Evolutionary conservation across 305 asterid genomes (phyloP), one percentile per base, ranked within the genome.

Genomic region (Petunia hybrid): DNA sequence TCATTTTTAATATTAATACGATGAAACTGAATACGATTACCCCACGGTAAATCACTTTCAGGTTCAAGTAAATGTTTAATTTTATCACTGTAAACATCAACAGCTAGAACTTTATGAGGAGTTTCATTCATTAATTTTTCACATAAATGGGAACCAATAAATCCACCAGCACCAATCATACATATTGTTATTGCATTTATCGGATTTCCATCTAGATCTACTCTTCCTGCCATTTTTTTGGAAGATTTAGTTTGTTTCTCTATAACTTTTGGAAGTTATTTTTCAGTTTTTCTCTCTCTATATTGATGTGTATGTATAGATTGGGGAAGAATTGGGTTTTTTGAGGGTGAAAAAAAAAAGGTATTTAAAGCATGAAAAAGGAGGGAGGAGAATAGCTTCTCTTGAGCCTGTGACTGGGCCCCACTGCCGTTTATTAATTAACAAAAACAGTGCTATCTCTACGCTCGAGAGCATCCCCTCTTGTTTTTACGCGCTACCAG

Each of bases 111-210:
- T 84, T 86, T 92, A 87, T 95, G 99, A 73, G 89, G 89, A 48
- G 99, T 95, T 80, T 92, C 97, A 75, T 78, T 7, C 94, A 93
- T 76, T 42, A 95, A 85, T 87, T 93, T 95, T 91, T 95, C 99
- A 84, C 98, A 95, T 13, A 95, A 91, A 79, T 93, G 99, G 60
- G 99, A 95, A 16, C 99, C 99, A 69, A 95, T 95, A 89, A 95
- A 95, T 31, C 99, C 99, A 38, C 98, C 99, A 57, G 98, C 99
- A 53, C 97, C 99, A 51, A 93, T 95, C 98, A 95, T 92, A 86
- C 98, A 95, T 87, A 93, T 93, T 42, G 97, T 93, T 36, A 95
- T 87, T 79, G 92, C 92, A 80, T 90, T 89, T 1, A 95, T 92
- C 81, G 89, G 86, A 63, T 89, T 92, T 4, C 98, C 98, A 81